Evolutionary conservation across 2,329 filamentous ascomycete species (phyloP), one percentile per base, ranked within the genome.

Genomic region (Erysiphe pulchra): DNA sequence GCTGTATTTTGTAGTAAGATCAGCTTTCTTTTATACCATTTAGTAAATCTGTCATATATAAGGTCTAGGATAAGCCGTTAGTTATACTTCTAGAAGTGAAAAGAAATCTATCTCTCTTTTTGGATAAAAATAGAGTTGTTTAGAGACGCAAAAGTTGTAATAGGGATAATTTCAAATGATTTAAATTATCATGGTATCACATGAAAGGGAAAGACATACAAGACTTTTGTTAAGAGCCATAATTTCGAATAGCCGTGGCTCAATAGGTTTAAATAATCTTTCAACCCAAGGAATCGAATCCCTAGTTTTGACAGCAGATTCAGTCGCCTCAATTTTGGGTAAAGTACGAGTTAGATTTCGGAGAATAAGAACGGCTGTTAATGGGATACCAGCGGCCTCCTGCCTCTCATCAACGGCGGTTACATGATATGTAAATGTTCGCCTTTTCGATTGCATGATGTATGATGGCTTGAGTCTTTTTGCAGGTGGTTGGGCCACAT

Each of bases 341-440:
- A 75, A 64, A 53, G 78, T 80, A 51, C 68, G 69, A 12, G 81
- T 81, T 49, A 90, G 73, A 57, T 90, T 90, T 30, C 82, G 72
- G 41, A 90, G 67, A 33, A 90, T 79, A 28, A 87, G 66, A 13
- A 80, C 76, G 2, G 80, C 78, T 46, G 78, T 81, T 7, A 87
- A 66, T n/a, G 82, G 80, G 33, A 87, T 76, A 5, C 82, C 82
- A 1, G 77, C 78, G 2, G 81, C 77, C 55, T 84, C 71, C 2
- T 68, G 63, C 5, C 67, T 62, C 9, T 65, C 65, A 49, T 74
- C 70, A 34, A 65, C 66, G 40, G 65, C 59, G 4, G 74, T 78
- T 55, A 73, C 67, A 49, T 75, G 69, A 53, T 65, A 69, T 1
- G 63, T 61, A 30, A 77, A 59, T 6, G 61, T 60, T 59, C 75